phyloP scores from a whole-genome alignment of 768 basidiomycete species.

The Mycena vitilis region DNA sequence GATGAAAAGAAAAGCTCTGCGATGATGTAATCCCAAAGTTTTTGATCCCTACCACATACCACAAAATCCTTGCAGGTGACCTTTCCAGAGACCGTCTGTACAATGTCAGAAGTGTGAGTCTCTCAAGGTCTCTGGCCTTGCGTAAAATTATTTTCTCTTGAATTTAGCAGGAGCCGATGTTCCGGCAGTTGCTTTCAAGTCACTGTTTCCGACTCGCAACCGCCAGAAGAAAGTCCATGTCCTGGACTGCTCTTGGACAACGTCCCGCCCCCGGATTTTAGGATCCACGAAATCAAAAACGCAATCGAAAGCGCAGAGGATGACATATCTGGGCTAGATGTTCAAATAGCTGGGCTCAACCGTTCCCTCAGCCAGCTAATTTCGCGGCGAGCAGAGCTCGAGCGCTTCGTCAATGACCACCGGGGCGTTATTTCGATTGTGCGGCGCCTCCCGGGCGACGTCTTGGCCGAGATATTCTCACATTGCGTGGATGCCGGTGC shows the following conservation, averaged over 20 bases:
- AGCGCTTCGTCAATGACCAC: background rate
- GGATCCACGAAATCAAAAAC: background rate
- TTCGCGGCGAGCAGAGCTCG: background rate
- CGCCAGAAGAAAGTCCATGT: background rate
- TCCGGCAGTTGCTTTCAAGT: background rate
- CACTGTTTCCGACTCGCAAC: background rate
- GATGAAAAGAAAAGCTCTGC: too few relatives aligned
- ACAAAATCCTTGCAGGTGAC: background rate
- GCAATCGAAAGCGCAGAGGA: too few relatives aligned
- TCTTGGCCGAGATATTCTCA: background rate
- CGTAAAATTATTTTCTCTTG: background rate
- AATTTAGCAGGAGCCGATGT: background rate
- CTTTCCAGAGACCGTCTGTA: background rate
- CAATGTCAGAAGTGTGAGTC: too few relatives aligned
- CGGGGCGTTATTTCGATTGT: background rate
- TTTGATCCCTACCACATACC: too few relatives aligned
- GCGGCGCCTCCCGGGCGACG: background rate
- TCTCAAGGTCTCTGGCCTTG: too few relatives aligned
- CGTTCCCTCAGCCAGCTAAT: background rate
- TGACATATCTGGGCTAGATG: background rate
- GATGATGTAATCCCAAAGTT: background rate
- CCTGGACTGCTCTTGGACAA: background rate
- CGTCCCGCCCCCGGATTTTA: background rate
- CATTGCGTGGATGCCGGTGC: background rate
- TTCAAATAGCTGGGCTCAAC: background rate